phyloP scores from a whole-genome alignment of 2,329 filamentous ascomycete species.

The Aspergillus quadrilineatus region DNA sequence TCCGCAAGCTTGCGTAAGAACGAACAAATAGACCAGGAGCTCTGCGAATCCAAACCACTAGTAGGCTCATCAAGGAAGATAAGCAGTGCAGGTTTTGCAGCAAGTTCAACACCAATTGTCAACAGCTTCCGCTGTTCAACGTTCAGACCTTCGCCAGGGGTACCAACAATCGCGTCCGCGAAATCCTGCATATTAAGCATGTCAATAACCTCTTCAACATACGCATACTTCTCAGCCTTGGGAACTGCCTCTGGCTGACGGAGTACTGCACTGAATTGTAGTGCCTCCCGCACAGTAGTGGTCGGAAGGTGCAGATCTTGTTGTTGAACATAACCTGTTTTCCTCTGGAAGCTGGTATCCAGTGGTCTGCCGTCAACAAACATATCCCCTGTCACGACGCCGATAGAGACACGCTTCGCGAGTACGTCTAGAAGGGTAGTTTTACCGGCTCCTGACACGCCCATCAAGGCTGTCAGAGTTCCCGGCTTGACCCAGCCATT shows the following conservation, averaged over 20 bases:
- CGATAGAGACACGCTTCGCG: constrained; percentile 59
- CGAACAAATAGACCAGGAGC: constrained; percentile 82
- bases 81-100: constrained; percentile 80
- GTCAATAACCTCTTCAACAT: constrained; percentile 78
- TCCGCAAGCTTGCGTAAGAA: constrained; percentile 86
- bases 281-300: constrained; percentile 79
- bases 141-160: constrained; percentile 71
- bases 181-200: constrained; percentile 87
- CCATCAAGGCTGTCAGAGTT: constrained; percentile 58
- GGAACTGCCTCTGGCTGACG: constrained; percentile 74
- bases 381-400: constrained; percentile 66
- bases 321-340: constrained; percentile 67
- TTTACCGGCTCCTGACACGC: constrained; percentile 63
- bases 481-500: constrained; percentile 58
- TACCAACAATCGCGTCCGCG: constrained; percentile 81
- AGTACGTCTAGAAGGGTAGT: constrained; percentile 60
- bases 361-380: constrained; percentile 61
- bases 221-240: constrained; percentile 72
- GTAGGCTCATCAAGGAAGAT: constrained; percentile 93
- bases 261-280: constrained; percentile 79
- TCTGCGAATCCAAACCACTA: constrained; percentile 84
- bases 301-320: constrained; percentile 78
- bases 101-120: constrained; percentile 89
- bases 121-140: constrained; percentile 67
- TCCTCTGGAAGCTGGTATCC: constrained; percentile 61